Evolutionary conservation across 139 green algal genomes (phyloP).

Genomic region (Spirogloea muscicola): DNA sequence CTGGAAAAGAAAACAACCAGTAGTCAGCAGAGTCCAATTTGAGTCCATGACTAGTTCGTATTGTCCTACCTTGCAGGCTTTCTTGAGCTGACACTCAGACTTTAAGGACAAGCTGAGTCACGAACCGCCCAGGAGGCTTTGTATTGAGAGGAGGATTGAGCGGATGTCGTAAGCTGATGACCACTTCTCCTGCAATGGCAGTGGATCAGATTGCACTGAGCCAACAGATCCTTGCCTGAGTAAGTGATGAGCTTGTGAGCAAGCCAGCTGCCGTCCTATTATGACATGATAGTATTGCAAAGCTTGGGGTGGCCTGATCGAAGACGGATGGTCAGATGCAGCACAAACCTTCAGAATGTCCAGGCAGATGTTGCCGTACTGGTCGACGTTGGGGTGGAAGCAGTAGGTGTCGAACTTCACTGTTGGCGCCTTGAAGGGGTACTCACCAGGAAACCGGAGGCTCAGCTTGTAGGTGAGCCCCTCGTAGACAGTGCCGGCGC

Average conservation of each 20-base stretch:
- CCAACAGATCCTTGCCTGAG: too few relatives aligned
- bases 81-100: neutral
- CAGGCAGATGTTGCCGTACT: slow-evolving; percentile 76
- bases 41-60: too few relatives aligned
- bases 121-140: slow-evolving; percentile 60
- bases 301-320: too few relatives aligned
- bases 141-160: slow-evolving; percentile 72
- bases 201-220: too few relatives aligned
- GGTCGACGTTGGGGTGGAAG: slow-evolving; percentile 81
- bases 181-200: slow-evolving; percentile 65
- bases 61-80: too few relatives aligned
- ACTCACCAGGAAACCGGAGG: slow-evolving; percentile 68
- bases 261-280: too few relatives aligned
- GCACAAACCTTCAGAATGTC: slow-evolving; percentile 64
- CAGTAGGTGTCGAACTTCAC: slow-evolving; percentile 73
- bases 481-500: slow-evolving; percentile 64
- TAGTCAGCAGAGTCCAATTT: too few relatives aligned
- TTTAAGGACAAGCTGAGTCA: too few relatives aligned
- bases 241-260: too few relatives aligned
- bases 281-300: too few relatives aligned
- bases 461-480: slow-evolving; percentile 66
- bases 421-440: slow-evolving; percentile 71
- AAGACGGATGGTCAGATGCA: neutral
- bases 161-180: slow-evolving; percentile 68
- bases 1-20: too few relatives aligned